These are phyloP conservation scores for Isabelozyma pseudorhagii DNA, from an alignment of 805 yeast species.

Conservation along the genomic window DNA sequence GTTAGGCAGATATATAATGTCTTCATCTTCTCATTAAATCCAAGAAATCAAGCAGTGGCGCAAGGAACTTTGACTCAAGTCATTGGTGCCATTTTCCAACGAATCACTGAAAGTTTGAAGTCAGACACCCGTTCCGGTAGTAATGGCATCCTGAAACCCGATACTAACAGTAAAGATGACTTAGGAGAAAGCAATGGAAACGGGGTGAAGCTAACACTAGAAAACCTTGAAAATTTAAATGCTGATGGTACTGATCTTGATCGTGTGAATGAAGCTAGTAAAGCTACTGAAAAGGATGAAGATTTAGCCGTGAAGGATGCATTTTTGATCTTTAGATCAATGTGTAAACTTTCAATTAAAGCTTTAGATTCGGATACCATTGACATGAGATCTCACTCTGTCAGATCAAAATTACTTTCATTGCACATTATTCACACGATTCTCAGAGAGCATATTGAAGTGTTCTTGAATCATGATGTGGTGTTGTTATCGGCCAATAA, in stretches of 20 bases:
- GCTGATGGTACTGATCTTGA: slow-evolving; percentile 50
- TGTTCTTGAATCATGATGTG: slow-evolving; percentile 62
- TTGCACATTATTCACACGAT: slow-evolving; percentile 85
- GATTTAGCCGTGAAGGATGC: slow-evolving; percentile 85
- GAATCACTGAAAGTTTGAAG: slow-evolving; percentile 42
- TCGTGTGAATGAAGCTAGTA: slow-evolving; percentile 46
- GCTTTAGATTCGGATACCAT: slow-evolving; percentile 70
- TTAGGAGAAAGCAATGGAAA: slow-evolving; percentile 14
- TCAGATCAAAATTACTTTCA: slow-evolving; percentile 86
- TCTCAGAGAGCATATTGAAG: slow-evolving; percentile 77
- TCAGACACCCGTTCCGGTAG: slow-evolving; percentile 37
- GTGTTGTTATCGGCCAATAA: slow-evolving; percentile 50
- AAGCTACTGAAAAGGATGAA: slow-evolving; percentile 49
- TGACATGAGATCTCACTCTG: slow-evolving; percentile 87
- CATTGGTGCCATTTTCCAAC: slow-evolving; percentile 79
- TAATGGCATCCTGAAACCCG: slow-evolving; percentile 14
- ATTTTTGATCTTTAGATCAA: slow-evolving; percentile 85
- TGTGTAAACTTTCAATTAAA: slow-evolving; percentile 90
- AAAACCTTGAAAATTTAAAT: slow-evolving; percentile 54
- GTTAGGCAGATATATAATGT: slow-evolving; percentile 92
- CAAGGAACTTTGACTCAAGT: slow-evolving; percentile 94
- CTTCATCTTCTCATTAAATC: slow-evolving; percentile 76
- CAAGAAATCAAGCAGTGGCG: slow-evolving; percentile 87
- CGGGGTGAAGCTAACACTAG: slow-evolving; percentile 48
- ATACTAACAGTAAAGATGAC: slow-evolving; percentile 22